Base-by-base conservation (phyloP, 352 stramenopile species). In the Phytopythium ostracodes region DNA sequence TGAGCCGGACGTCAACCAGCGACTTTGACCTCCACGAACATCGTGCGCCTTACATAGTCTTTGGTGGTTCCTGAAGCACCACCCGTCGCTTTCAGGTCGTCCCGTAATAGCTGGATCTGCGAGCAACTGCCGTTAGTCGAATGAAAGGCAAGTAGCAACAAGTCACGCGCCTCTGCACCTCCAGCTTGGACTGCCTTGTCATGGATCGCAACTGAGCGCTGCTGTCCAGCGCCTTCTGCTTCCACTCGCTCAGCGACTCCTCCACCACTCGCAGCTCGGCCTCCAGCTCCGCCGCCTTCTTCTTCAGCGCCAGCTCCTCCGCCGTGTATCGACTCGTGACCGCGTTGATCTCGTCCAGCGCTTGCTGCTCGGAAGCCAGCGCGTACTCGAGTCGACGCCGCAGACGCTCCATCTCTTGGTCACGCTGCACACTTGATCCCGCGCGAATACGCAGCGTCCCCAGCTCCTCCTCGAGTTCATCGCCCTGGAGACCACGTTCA, bases 231-330 rank as follows among this genome's bases (percentile, higher is more conserved):
- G 81, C 81, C 49, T 89, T 82, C 47, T 91, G 83, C 43, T 82
- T 84, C 80, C 83, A 92, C 57, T 91, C 80, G 42, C 74, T 75
- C 56, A 92, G 64, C 40, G 74, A 84, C 15, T 67, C 68, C 53
- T 91, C 79, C 0, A 91, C 76, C 54, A 92, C 79, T 38, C 78
- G 65, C 42, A 94, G 50, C 59, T 89, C 79, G 5, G 84, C 78
- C 53, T 91, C 80, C 54, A 89, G 62, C 59, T 93, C 81, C 10
- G 89, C 81, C 36, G 85, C 70, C 63, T 78, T 87, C 63, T 90
- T 91, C 54, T 90, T 72, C 29, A 87, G 47, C 56, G 77, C 50
- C 22, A 93, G 64, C 53, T 85, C 85, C 61, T 90, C 78, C 17
- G 57, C 79, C 44, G 82, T 72, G 52, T 77, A 70, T 55, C 88